Base-by-base conservation (phyloP, 176 grass and related monocot genomes). In the Elymus sibiricus region DNA sequence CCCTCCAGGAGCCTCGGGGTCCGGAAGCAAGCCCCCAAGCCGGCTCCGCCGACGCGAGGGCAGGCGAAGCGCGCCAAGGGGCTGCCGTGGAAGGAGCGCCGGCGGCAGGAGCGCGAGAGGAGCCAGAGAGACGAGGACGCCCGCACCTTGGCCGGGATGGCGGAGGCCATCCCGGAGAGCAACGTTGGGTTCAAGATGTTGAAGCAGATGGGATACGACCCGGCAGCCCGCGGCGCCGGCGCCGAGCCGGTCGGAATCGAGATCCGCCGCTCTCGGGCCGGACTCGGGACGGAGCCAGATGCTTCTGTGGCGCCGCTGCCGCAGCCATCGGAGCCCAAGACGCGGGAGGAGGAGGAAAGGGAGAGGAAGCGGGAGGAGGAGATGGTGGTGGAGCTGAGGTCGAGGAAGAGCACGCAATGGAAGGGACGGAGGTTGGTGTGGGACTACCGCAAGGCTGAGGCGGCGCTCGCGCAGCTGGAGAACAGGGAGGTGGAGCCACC, bases 181-280 rank as follows among this genome's bases (percentile, higher is more conserved):
- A 99, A 94, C 82, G 88, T 99, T 16, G 92, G 97, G n/a, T 98
- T 98, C 82, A 94, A 77, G 92, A 82, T 98, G 79, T 43, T 98
- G 72, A 93, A 60, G 81, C 87, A 81, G 90, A 98, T 98, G 94
- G 97, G 94, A 56, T 98, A 94, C 79, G 85, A 76, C 66, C 91
- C 62, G 21, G 86, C 64, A n/a, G 69, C 74, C 28, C 81, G 88
- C 62, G 82, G 28, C 60, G 74, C 40, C 34, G 81, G 35, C 60
- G 69, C 84, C 4, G 86, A 98, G 43, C 92, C 92, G 40, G 92
- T 95, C 19, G 90, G 88, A 22, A 86, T 99, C 78, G 90, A 92
- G 86, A 96, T 94, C 79, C 90, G 90, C 49, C 88, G 92, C 42
- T 94, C 92, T 6, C 83, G 90, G 55, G 92, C 92, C 12, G 94